phyloP scores from a whole-genome alignment of 306 rosid species.

The Fragaria ananassa region DNA sequence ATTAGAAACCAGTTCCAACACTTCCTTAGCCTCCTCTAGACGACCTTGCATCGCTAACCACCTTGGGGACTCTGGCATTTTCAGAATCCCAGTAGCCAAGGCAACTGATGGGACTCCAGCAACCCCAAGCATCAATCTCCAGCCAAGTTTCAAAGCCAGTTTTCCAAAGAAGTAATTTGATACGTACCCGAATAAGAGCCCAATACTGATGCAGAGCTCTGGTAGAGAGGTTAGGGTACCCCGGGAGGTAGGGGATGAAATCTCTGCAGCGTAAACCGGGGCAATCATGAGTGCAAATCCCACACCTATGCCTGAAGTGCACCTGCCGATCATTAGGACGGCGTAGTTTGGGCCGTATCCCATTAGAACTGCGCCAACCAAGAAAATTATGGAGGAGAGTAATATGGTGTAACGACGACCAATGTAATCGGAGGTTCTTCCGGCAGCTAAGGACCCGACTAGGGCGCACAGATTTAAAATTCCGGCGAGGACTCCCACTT shows the following conservation, averaged over 20 bases:
- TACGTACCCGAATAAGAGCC: conserved; percentile 68
- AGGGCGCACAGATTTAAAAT: conserved; percentile 71
- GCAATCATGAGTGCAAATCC: conserved; percentile 82
- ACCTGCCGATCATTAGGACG: conserved; percentile 57
- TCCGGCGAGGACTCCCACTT: conserved; percentile 73
- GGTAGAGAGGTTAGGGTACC: conserved; percentile 74
- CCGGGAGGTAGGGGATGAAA: conserved; percentile 56
- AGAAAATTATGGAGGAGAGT: conserved; percentile 51
- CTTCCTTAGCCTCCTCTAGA: conserved; percentile 43
- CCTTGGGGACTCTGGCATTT: conserved; percentile 90
- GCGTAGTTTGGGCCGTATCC: conserved; percentile 72
- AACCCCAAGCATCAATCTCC: conserved; percentile 83
- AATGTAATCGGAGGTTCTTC: conserved; percentile 70
- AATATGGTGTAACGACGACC: conserved; percentile 82
- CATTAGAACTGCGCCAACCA: conserved; percentile 69
- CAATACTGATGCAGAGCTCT: conserved; percentile 66
- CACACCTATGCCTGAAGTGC: conserved; percentile 71
- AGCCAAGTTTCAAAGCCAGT: conserved; percentile 51
- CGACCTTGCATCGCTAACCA: conserved; percentile 77
- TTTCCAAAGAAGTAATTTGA: conserved; percentile 57
- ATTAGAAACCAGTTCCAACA: conserved; percentile 37
- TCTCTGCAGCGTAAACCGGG: conserved; percentile 86
- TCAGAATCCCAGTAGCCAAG: conserved; percentile 42
- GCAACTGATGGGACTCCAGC: conserved; percentile 66
- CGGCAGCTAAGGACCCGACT: conserved; percentile 55